phyloP scores from a whole-genome alignment of 1,284 basidiomycete genomes.

The Exsudoporus floridanus region DNA sequence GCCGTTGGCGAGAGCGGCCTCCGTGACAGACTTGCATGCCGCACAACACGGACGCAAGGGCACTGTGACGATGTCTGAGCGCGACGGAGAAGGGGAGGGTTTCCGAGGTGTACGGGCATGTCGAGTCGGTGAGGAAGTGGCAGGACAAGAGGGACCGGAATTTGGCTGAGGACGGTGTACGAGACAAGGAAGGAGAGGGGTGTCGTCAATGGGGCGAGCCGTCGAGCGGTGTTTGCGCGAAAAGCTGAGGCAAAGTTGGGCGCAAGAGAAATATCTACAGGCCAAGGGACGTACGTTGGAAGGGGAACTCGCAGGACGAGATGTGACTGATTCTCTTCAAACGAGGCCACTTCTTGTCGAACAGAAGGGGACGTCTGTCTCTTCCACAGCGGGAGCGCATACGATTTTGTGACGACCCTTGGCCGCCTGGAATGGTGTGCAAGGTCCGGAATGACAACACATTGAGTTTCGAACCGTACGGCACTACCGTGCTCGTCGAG shows the following conservation, averaged over 20 bases:
- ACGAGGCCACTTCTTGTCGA: background rate
- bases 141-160: conserved; percentile 7
- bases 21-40: conserved; percentile 51
- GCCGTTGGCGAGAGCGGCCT: conserved; percentile 47
- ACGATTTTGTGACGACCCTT: conserved; percentile 56
- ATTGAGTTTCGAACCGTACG: conserved; percentile 67
- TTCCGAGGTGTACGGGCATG: conserved; percentile 10
- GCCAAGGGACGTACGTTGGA: conserved; percentile 46
- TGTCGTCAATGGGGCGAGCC: conserved; percentile 31
- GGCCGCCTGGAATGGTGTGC: conserved; percentile 42
- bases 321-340: conserved; percentile 39
- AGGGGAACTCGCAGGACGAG: conserved; percentile 59
- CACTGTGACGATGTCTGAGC: conserved; percentile 41
- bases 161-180: conserved; percentile 39
- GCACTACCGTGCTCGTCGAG: conserved; percentile 29
- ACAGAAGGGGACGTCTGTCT: conserved; percentile 31
- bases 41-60: conserved; percentile 61
- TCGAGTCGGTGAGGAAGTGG: conserved; percentile 1
- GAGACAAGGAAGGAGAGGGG: conserved; percentile 45
- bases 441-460: conserved; percentile 63
- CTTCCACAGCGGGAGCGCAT: conserved; percentile 63
- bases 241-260: conserved; percentile 33
- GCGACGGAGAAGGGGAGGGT: conserved; percentile 18
- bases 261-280: background rate
- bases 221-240: conserved; percentile 38